Evolutionary conservation across 2,329 filamentous ascomycete species (phyloP).

Genomic region (Trichoderma guizhouense): DNA sequence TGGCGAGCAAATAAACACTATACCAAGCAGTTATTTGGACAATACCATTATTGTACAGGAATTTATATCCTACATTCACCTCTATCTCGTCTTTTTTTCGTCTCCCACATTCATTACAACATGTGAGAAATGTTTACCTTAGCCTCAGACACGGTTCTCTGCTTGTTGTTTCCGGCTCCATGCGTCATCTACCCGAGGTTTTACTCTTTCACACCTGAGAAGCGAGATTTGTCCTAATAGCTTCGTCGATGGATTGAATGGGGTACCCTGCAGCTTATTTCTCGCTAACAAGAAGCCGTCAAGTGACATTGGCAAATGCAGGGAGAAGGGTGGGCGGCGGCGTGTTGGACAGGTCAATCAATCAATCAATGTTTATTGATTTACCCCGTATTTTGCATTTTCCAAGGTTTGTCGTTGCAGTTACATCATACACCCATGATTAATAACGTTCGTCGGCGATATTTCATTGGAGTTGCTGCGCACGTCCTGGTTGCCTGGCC

Average conservation of each 20-base stretch:
- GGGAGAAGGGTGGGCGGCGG: background rate
- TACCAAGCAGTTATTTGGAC: background rate
- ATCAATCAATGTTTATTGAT: background rate
- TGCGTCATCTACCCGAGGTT: background rate
- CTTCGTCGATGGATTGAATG: background rate
- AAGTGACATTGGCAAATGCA: background rate
- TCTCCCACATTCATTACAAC: background rate
- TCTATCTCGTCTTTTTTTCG: too few relatives aligned
- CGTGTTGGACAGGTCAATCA: background rate
- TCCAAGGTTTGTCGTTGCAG: background rate
- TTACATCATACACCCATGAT: background rate
- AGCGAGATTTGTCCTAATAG: background rate
- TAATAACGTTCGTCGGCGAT: background rate
- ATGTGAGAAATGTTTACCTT: background rate
- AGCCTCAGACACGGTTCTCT: background rate
- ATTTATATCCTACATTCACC: too few relatives aligned
- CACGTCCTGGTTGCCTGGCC: background rate
- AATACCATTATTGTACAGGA: background rate
- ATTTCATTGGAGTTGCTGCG: conserved; percentile 6
- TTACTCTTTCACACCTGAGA: background rate
- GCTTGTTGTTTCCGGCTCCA: background rate
- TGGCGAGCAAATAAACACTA: background rate
- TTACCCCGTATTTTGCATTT: background rate
- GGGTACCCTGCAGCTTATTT: background rate
- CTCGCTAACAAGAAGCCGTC: background rate